Conservation (phyloP, 1,284 basidiomycete species). For the Peniophora sp. region DNA sequence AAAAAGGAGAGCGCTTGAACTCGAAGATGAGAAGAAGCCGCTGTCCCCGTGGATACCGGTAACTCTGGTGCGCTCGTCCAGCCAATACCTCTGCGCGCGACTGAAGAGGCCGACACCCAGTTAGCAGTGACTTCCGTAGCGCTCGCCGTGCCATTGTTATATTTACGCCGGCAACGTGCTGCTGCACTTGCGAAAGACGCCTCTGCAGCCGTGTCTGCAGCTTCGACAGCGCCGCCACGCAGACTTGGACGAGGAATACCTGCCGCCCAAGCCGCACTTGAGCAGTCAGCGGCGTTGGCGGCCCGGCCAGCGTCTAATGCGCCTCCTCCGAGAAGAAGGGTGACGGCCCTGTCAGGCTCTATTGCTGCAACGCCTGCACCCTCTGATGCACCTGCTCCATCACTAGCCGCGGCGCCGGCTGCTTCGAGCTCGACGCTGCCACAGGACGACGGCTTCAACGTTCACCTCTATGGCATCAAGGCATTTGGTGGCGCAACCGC, state of each 20-base stretch:
- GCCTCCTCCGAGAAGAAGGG: conserved; percentile 1
- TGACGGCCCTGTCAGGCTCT: background rate
- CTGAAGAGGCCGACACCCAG: conserved; percentile 13
- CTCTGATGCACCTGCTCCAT: background rate
- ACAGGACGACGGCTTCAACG: conserved; percentile 24
- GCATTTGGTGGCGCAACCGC: conserved; percentile 38
- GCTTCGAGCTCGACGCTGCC: background rate
- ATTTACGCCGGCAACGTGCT: conserved; percentile 25
- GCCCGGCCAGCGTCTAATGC: background rate
- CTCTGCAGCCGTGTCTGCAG: conserved; percentile 18
- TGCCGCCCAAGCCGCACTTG: background rate
- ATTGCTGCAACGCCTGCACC: background rate
- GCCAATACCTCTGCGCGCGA: background rate
- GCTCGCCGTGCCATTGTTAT: conserved; percentile 24
- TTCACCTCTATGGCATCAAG: conserved; percentile 31
- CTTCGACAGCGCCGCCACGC: conserved; percentile 13
- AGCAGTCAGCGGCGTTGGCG: background rate
- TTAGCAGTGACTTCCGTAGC: conserved; percentile 29
- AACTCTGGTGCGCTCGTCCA: conserved; percentile 14
- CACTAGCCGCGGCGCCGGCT: conserved; percentile 9
- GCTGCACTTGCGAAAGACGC: conserved; percentile 9
- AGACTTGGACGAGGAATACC: conserved; percentile 1
- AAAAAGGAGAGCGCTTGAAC: background rate
- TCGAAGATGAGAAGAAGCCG: conserved; percentile 10
- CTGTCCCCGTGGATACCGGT: conserved; percentile 20